Evolutionary conservation across 495 filamentous ascomycete genomes (phyloP).

Genomic region (Aspergillus biplanus): DNA sequence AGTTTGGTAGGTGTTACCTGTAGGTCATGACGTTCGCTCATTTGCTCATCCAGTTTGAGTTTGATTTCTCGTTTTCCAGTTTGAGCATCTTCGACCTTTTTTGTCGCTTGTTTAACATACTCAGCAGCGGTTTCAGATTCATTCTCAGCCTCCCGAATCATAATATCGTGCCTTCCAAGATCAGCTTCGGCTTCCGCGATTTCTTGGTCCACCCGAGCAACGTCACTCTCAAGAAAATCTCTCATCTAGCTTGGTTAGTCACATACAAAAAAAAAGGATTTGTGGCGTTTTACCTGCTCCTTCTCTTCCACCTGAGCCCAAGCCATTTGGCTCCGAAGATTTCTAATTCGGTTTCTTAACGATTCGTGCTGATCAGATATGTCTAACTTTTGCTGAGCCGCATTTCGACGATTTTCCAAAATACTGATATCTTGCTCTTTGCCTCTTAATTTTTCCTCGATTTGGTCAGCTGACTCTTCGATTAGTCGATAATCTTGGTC

Average conservation of each 20-base stretch:
- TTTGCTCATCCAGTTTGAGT: slow-evolving; percentile 40
- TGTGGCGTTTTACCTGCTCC: slow-evolving; percentile 42
- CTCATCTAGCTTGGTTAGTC: slow-evolving; percentile 32
- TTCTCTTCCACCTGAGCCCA: slow-evolving; percentile 73
- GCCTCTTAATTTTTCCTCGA: slow-evolving; percentile 60
- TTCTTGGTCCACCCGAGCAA: slow-evolving; percentile 39
- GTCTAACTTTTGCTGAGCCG: slow-evolving; percentile 56
- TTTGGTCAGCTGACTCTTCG: slow-evolving; percentile 67
- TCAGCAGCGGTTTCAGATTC: slow-evolving; percentile 57
- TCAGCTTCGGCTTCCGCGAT: slow-evolving; percentile 48
- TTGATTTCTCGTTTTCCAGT: slow-evolving; percentile 47
- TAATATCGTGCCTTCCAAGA: slow-evolving; percentile 41
- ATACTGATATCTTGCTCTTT: slow-evolving; percentile 52
- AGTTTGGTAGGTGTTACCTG: slow-evolving; percentile 41
- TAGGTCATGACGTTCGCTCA: slow-evolving; percentile 45
- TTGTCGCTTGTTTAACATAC: slow-evolving; percentile 55
- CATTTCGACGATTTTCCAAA: slow-evolving; percentile 48
- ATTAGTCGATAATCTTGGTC: slow-evolving; percentile 89
- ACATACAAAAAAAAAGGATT: slow-evolving; percentile 11
- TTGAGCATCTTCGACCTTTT: slow-evolving; percentile 47
- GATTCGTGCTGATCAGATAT: slow-evolving; percentile 60
- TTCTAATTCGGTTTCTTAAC: slow-evolving; percentile 54
- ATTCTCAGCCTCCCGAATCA: slow-evolving; percentile 48
- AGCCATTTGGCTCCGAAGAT: slow-evolving; percentile 62
- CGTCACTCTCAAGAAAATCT: slow-evolving; percentile 34